phyloP scores from a whole-genome alignment of 2,329 filamentous ascomycete genomes.

The Akanthomyces dipterigenus region DNA sequence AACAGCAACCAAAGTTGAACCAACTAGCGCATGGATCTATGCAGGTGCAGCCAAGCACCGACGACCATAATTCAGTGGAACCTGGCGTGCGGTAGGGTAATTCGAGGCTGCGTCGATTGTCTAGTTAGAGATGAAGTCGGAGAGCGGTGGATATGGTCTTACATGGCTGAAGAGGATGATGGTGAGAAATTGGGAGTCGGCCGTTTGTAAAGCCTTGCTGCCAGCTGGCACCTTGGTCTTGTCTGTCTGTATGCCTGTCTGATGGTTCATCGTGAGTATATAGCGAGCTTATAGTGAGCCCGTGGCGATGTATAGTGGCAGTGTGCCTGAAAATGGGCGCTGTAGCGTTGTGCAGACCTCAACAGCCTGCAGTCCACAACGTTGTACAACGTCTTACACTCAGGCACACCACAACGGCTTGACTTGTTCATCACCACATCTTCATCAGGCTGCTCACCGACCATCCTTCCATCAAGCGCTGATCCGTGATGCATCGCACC shows the following conservation, averaged over 20 bases:
- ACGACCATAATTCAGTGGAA: conserved; percentile 4
- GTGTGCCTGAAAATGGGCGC: too few species aligned
- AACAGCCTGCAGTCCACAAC: too few species aligned
- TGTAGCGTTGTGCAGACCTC: too few species aligned
- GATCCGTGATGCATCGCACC: background rate
- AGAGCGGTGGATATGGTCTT: background rate
- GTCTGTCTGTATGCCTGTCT: too few species aligned
- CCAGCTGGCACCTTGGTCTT: background rate
- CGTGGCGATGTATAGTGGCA: too few species aligned
- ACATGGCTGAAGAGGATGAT: background rate
- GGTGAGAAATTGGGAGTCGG: background rate
- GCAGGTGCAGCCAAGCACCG: conserved; percentile 4
- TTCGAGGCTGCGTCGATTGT: background rate
- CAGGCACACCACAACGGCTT: background rate
- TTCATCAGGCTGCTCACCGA: background rate
- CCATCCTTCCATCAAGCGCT: background rate
- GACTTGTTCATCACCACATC: background rate
- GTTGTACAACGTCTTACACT: too few species aligned
- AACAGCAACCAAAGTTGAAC: too few species aligned
- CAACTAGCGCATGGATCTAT: conserved; percentile 1
- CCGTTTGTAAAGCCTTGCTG: background rate
- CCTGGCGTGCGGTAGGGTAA: background rate
- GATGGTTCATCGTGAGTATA: background rate
- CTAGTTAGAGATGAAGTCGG: background rate
- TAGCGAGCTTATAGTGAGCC: background rate